Base-by-base conservation (phyloP, 441 rosid genomes). In the Brassica hybrid region DNA sequence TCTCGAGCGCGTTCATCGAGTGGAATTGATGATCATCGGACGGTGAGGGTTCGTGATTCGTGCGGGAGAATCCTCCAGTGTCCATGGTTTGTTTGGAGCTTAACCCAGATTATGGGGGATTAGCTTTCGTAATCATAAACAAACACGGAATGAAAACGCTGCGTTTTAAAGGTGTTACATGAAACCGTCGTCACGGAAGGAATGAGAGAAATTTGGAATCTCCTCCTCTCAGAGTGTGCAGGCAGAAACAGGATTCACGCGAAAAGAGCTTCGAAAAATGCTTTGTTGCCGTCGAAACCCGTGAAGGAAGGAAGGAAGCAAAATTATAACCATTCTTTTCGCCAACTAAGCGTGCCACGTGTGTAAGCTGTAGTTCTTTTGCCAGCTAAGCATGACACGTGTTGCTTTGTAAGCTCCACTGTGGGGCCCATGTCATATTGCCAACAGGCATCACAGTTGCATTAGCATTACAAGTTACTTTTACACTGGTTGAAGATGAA, bases 1-100 rank as follows among this genome's bases (percentile, higher is more conserved):
- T 93, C 87, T 93, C 98, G 71, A 90, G 72, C 1, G 98, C 98
- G 68, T 85, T 91, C 94, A 86, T 85, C 19, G 97, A 81, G 76
- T 79, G 90, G 71, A 89, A 85, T 41, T 80, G 85, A 11, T n/a
- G n/a, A n/a, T 80, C 85, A 14, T 80, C 48, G 14, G n/a, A n/a
- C n/a, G n/a, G n/a, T n/a, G n/a, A n/a, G 64, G 79, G 61, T 75
- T 67, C 25, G 79, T 76, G 81, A n/a, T n/a, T n/a, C n/a, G n/a
- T 9, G 67, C 8, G n/a, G n/a, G n/a, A n/a, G n/a, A n/a, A n/a
- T n/a, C n/a, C n/a, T n/a, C n/a, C n/a, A 76, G 60, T 73, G 63
- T 50, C 83, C 92, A 41, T 81, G 91, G 83, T 73, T 85, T 56
- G 65, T 65, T 50, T 6, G 56, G 56, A 50, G 18, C 18, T 45